A percentile compares a stretch with the other conserved stretches of the same genome.
Evolutionary conservation across 768 basidiomycete species (phyloP).

Genomic region (Pisolithus albus): DNA sequence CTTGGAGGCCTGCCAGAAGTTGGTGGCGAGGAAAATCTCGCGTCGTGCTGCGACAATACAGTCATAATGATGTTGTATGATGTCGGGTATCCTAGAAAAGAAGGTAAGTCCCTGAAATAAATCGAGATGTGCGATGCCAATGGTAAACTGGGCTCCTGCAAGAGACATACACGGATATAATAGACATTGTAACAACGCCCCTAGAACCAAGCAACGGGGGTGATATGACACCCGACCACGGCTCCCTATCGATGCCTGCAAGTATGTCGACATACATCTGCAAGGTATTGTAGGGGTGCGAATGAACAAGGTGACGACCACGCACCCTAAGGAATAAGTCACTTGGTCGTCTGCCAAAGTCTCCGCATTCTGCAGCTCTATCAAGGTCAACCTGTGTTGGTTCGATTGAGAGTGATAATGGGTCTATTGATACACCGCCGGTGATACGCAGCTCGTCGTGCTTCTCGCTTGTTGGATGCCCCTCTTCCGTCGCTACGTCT

Average conservation of each 20-base stretch:
- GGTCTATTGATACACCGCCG: not conserved
- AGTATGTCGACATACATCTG: constrained; percentile 62
- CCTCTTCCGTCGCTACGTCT: not conserved
- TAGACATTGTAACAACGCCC: constrained; percentile 55
- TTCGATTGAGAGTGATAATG: constrained; percentile 4
- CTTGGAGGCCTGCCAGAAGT: constrained; percentile 51
- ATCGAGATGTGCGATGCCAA: not conserved
- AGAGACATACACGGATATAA: constrained; percentile 46
- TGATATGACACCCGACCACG: constrained; percentile 50
- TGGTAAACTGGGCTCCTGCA: not conserved
- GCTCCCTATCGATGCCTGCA: constrained; percentile 47
- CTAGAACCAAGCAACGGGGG: constrained; percentile 57
- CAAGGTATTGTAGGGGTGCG: not conserved
- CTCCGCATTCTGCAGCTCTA: constrained; percentile 40
- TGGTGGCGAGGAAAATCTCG: constrained; percentile 64
- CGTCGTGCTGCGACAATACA: constrained; percentile 54
- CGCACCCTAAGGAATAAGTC: constrained; percentile 56
- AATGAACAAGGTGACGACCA: not conserved
- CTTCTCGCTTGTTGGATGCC: not conserved
- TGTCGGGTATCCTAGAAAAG: constrained; percentile 52
- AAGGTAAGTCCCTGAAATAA: constrained; percentile 1
- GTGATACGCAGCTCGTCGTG: not conserved
- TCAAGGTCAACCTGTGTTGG: constrained; percentile 39
- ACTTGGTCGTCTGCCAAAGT: constrained; percentile 47
- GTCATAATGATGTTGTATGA: constrained; percentile 62